A percentile compares a stretch with the other conserved stretches of the same genome.
Evolutionary conservation across 2,329 filamentous ascomycete species (phyloP).

Genomic region (Huntiella bhutanensis): DNA sequence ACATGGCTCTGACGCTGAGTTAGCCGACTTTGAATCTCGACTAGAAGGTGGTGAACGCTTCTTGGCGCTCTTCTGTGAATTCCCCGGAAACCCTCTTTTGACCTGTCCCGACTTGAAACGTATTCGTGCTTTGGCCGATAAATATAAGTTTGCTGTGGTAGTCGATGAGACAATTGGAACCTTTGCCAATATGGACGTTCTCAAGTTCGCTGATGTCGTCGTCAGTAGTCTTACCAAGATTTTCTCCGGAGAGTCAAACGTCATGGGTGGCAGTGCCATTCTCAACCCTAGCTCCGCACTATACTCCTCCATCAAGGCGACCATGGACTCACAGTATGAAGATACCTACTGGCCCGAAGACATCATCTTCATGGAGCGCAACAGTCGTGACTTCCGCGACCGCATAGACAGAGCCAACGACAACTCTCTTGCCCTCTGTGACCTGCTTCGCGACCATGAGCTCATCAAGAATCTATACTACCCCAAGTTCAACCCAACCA

Average conservation of each 20-base stretch:
- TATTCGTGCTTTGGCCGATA: slow-evolving; percentile 62
- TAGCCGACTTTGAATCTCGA: slow-evolving; percentile 64
- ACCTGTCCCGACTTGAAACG: slow-evolving; percentile 65
- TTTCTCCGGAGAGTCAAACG: slow-evolving; percentile 93
- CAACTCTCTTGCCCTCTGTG: slow-evolving; percentile 70
- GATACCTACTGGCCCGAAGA: slow-evolving; percentile 93
- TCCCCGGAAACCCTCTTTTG: slow-evolving; percentile 80
- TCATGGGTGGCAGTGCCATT: slow-evolving; percentile 74
- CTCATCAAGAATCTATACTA: slow-evolving; percentile 68
- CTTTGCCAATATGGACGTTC: slow-evolving; percentile 85
- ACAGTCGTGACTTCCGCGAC: slow-evolving; percentile 76
- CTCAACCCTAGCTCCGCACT: slow-evolving; percentile 47
- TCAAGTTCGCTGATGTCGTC: slow-evolving; percentile 75
- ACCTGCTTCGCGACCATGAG: slow-evolving; percentile 41
- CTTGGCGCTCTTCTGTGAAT: slow-evolving; percentile 80
- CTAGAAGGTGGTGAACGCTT: slow-evolving; percentile 56
- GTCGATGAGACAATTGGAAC: slow-evolving; percentile 95
- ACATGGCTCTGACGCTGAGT: slow-evolving; percentile 52
- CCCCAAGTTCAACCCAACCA: slow-evolving; percentile 57
- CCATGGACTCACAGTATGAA: slow-evolving; percentile 51
- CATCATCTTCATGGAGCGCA: slow-evolving; percentile 83
- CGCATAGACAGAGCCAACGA: slow-evolving; percentile 69
- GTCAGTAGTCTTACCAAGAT: slow-evolving; percentile 93
- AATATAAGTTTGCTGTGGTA: slow-evolving; percentile 74
- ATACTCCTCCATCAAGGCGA: slow-evolving; percentile 49